Percentiles rank a stretch among this genome's conserved stretches.
phyloP scores from a whole-genome alignment of 169 alveolate genomes.

The Perkinsus olseni region DNA sequence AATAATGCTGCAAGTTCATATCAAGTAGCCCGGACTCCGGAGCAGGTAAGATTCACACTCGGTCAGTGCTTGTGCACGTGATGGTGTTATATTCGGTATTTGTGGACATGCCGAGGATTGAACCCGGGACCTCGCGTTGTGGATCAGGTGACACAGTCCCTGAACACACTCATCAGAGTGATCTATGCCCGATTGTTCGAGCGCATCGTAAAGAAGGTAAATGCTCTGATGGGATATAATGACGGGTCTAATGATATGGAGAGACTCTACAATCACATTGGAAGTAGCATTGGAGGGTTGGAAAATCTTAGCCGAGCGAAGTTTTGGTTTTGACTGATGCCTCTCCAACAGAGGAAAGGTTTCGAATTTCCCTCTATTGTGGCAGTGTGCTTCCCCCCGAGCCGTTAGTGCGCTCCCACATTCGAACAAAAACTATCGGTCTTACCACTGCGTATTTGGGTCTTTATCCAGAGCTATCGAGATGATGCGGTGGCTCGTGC shows the following conservation, averaged over 20 bases:
- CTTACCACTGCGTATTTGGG: no score
- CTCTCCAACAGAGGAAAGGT: no score
- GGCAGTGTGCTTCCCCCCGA: no score
- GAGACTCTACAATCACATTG: background rate
- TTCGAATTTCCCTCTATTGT: no score
- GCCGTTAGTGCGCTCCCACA: no score
- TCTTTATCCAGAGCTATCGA: no score
- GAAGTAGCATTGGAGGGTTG: background rate
- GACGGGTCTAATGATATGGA: background rate
- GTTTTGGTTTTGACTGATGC: no score
- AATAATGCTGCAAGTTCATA: background rate
- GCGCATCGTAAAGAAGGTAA: constrained; percentile 25
- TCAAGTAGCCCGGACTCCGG: background rate
- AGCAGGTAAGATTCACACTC: background rate
- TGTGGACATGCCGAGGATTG: no score
- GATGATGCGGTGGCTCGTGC: no score
- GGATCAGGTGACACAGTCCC: background rate
- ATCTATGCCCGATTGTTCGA: constrained; percentile 31
- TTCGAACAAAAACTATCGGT: no score
- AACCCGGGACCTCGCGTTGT: background rate
- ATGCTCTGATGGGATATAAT: background rate
- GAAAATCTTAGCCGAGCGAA: constrained; percentile 12
- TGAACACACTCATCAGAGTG: background rate
- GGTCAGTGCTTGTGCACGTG: no score
- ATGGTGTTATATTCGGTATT: no score